Percentiles rank a stretch among this genome's conserved stretches.
phyloP scores from a whole-genome alignment of 2,329 filamentous ascomycete genomes.

The Aspergillus hortae region DNA sequence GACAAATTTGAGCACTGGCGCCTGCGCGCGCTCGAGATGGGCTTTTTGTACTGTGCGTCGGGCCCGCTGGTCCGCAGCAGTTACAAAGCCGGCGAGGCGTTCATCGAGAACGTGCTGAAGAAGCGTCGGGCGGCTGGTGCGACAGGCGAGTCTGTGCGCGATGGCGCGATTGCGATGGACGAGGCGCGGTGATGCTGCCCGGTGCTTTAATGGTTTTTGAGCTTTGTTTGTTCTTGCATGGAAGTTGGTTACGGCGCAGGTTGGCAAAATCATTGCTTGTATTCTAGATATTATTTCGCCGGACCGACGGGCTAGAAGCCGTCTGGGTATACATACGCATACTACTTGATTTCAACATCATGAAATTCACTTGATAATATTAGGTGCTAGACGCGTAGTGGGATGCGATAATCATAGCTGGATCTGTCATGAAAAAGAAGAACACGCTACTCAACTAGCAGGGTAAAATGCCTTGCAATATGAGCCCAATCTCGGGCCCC shows the following conservation, averaged over 20 bases:
- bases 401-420: too few species aligned
- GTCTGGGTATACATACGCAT: neutral
- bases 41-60: conserved; percentile 93
- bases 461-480: too few species aligned
- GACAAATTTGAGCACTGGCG: conserved; percentile 90
- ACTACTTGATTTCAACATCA: neutral
- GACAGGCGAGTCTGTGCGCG: conserved; percentile 16
- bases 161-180: conserved; percentile 21
- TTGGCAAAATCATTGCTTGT: neutral
- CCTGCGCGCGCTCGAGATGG: conserved; percentile 84
- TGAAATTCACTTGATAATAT: too few species aligned
- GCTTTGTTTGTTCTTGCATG: neutral
- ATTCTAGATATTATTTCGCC: neutral
- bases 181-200: conserved; percentile 23
- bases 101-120: conserved; percentile 96
- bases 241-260: neutral
- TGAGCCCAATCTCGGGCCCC: too few species aligned
- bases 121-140: conserved; percentile 56
- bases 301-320: too few species aligned
- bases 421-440: too few species aligned
- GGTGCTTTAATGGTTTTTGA: neutral
- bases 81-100: conserved; percentile 97
- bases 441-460: too few species aligned
- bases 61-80: conserved; percentile 90
- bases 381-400: too few species aligned